Base-by-base conservation (phyloP, 768 basidiomycete species). In the Lentinula edodes region DNA sequence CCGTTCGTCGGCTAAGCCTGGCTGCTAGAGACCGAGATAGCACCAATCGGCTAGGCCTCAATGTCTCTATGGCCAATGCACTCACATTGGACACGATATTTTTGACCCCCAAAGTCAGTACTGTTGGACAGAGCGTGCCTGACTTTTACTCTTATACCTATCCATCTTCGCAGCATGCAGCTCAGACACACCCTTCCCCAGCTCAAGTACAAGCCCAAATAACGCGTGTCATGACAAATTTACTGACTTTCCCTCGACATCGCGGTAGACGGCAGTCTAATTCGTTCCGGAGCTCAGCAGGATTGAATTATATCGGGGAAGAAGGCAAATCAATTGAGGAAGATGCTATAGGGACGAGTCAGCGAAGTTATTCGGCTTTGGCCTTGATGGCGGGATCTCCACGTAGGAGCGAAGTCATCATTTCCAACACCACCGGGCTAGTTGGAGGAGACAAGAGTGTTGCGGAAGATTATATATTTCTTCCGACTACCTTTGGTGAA, bases 201-300 rank as follows among this genome's bases (percentile, higher is more conserved):
- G 20, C 41, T 15, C 55, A 42, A 82, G 57, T 80, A 45, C 79
- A 79, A 9, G 78, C 83, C 55, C 83, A 84, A 65, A 86, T 89
- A 35, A 69, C 87, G n/a, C 83, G 87, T 13, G 83, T 89, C 63
- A 89, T 91, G 89, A 90, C 89, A 4, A 90, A 89, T 67, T 74
- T 91, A 1, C 76, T 91, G 60, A 84, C 86, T 0, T 78, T 85
- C 60, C 82, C 85, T 12, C 82, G 80, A 61, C 77, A 80, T 42
- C 57, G 55, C 2, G 50, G 50, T 18, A 41, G 53, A 43, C 23
- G 58, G 28, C 59, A 60, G 32, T 60, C 59, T 6, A 41, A 60
- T 52, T 60, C 59, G 3, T 34, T 60, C 35, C 38, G 23, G 28
- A 41, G 39, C 5, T 42, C 55, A 5, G 18, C 23, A 10, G 55